Conservation (phyloP, 192 early-diverging fungal species). For the Allomyces macrogynus region DNA sequence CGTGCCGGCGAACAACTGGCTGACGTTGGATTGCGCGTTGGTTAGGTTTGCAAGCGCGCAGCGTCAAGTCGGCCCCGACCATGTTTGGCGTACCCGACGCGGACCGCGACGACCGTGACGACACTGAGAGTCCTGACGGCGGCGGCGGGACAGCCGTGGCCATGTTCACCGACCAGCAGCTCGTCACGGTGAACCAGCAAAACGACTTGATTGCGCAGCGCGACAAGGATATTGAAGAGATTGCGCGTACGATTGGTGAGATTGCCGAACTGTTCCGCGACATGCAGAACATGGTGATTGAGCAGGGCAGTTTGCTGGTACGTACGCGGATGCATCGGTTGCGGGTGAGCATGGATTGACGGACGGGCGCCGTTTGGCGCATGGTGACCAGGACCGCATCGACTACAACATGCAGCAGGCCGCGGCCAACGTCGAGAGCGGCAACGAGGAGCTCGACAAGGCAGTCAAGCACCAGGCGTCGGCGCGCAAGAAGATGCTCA, state of each 20-base stretch:
- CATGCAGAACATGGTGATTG: constrained; percentile 87
- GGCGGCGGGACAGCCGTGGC: no score
- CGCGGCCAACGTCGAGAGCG: constrained; percentile 54
- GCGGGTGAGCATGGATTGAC: no score
- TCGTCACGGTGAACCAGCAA: no score
- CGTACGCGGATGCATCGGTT: no score
- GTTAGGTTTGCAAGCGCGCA: no score
- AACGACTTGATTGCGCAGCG: constrained; percentile 52
- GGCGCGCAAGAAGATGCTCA: not conserved
- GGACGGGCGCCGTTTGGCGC: no score
- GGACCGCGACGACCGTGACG: not conserved
- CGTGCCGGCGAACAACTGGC: no score
- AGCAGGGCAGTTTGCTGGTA: constrained; percentile 76
- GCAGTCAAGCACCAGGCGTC: constrained; percentile 14
- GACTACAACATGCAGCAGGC: constrained; percentile 92
- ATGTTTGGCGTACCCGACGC: no score
- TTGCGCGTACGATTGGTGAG: constrained; percentile 74
- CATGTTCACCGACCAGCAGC: no score
- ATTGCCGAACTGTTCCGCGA: constrained; percentile 83
- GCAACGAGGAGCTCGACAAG: constrained; percentile 61
- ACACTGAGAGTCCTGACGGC: constrained; percentile 9
- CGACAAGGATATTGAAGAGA: constrained; percentile 81
- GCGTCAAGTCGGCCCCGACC: no score
- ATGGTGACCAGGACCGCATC: constrained; percentile 46
- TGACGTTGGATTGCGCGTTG: no score